Base-by-base conservation (phyloP, 805 yeast genomes). In the Yamadazyma philogaea region DNA sequence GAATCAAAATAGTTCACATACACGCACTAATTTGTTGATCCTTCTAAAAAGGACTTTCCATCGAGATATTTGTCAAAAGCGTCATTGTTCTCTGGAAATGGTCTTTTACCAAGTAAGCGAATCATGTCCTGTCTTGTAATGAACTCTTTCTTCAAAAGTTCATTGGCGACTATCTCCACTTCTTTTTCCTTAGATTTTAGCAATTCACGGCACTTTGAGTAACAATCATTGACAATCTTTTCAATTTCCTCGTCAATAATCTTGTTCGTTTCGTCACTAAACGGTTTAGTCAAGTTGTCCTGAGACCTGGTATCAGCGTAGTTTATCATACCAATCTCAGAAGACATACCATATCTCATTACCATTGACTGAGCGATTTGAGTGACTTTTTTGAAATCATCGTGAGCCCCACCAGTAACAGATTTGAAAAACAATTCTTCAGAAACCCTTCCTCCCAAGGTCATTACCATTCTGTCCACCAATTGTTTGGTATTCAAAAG, bases 331-430 rank as follows among this genome's bases (percentile, higher is more conserved):
- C 96, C 97, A 40, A 90, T 71, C 57, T 79, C 77, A 6, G 78
- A 73, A n/a, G 93, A 83, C 95, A 89, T 87, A 22, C 96, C 96
- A 44, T 87, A 75, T 54, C 79, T 81, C 30, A 88, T 78, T 24
- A 90, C 95, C 97, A 90, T 90, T 16, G 83, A 80, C 52, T 80
- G 83, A 3, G 96, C 96, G 78, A 90, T 84, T 51, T 77, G 80
- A 1, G 96, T 89, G 30, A 89, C 87, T 59, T 90, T 87, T 63
- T 87, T 87, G 71, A 90, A 89, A 63, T 90, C 97, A 61, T 89
- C 96, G 34, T 84, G 79, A 0, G 95, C 96, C 46, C 97, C 97
- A 48, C 89, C 81, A 2, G 96, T 90, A 4, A 90, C 96, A 1
- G 89, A 78, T 33, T 77, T 77, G 61, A 89, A 90, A 62, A 89